Base-by-base conservation (phyloP, 192 early-diverging fungal species). In the Linnemannia zychae region DNA sequence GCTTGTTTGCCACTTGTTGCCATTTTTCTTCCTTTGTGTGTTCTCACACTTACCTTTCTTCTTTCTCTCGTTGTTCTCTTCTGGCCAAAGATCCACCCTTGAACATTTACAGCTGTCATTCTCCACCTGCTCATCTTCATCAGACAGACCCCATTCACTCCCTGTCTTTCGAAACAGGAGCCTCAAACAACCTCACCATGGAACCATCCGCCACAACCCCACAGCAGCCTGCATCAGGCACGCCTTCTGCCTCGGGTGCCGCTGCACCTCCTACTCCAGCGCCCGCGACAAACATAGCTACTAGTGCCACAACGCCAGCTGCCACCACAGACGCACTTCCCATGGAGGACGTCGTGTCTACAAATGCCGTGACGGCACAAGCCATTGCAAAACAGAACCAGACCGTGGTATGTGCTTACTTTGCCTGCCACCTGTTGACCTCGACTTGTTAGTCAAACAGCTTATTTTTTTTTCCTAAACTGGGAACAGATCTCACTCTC, bases 281-380 rank as follows among this genome's bases (percentile, higher is more conserved):
- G 0, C 7, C 68, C 24, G 0, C 69, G 24, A 67, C 53, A 18
- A 40, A 44, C 16, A 33, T 44, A 15, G 74, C 49, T 28, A 71
- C 18, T 48, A 73, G 22, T 57, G 46, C 33, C 7, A 49, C 66
- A 1, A 66, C 48, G 53, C 75, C 44, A 60, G 57, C 69, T 28
- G 15, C 13, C 24, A n/a, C 68, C 15, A 44, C 77, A 3, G 83
- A 85, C 7, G 57, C 40, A 12, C 12, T 76, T 38, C 77, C 73
- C 37, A 84, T 84, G 81, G 83, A 85, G 40, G 83, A 85, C 52
- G 78, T 85, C 12, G 83, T 85, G 16, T 79, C 83, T 24, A 85
- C 73, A 1, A 85, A 85, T 79, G 83, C 78, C 6, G 83, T 79
- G 28, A 79, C 77, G 28, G 83, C 83, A 50, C 77, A 85, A 28